A percentile compares a stretch with the other conserved stretches of the same genome.
These are phyloP conservation scores for Babesia divergens DNA, from an alignment of 169 alveolate genomes.

Conservation along the genomic window DNA sequence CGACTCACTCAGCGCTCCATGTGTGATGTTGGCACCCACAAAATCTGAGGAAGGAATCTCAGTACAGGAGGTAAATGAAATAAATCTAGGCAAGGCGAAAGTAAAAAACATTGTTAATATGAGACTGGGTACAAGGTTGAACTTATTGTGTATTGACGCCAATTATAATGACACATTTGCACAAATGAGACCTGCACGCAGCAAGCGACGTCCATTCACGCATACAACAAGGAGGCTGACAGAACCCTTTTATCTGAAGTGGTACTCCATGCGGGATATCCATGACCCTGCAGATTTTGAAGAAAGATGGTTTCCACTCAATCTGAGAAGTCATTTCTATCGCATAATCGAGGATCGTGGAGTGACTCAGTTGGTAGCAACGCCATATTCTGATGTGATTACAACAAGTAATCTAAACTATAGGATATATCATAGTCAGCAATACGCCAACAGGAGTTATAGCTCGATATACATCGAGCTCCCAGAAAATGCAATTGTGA, in stretches of 20 bases:
- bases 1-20: no score
- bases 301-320: background rate
- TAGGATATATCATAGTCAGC: background rate
- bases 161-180: no score
- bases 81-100: background rate
- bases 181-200: no score
- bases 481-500: conserved; percentile 7
- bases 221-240: no score
- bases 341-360: background rate
- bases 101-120: background rate
- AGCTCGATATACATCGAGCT: background rate
- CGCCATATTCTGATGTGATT: background rate
- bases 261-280: no score
- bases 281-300: no score
- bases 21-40: background rate
- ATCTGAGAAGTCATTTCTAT: background rate
- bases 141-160: no score
- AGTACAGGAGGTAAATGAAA: background rate
- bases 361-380: background rate
- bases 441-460: background rate
- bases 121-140: no score
- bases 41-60: background rate
- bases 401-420: background rate
- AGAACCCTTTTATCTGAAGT: no score
- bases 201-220: no score